Evolutionary conservation across 2,329 filamentous ascomycete species (phyloP).

Genomic region (Chalaropsis ovoidea): DNA sequence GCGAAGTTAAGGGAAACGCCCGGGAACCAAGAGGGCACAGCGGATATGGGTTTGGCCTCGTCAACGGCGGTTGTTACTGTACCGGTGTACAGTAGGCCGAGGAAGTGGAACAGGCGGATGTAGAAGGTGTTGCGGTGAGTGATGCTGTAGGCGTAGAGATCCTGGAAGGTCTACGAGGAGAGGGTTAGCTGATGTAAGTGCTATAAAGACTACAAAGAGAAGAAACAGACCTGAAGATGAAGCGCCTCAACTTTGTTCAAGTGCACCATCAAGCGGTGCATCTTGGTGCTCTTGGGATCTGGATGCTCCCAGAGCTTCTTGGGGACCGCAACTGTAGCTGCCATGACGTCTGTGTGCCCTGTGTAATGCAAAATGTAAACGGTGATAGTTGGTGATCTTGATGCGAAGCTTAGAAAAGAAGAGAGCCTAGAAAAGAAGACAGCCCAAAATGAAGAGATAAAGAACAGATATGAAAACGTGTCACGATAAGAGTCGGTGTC

Average conservation of each 20-base stretch:
- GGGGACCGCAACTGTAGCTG: conserved; percentile 32
- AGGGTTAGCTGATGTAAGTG: neutral
- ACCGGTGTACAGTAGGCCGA: conserved; percentile 54
- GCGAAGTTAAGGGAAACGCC: conserved; percentile 67
- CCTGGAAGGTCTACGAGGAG: conserved; percentile 48
- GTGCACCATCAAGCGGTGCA: conserved; percentile 57
- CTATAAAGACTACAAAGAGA: neutral
- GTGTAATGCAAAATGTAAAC: too few relatives aligned
- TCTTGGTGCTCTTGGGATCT: conserved; percentile 49
- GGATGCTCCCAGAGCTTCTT: conserved; percentile 61
- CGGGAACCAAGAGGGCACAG: conserved; percentile 65
- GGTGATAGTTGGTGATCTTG: too few relatives aligned
- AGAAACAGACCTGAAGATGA: conserved; percentile 44
- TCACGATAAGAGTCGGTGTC: neutral
- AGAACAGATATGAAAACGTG: neutral
- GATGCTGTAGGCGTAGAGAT: conserved; percentile 62
- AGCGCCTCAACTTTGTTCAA: conserved; percentile 50
- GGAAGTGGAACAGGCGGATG: conserved; percentile 50
- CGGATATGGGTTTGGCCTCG: conserved; percentile 57
- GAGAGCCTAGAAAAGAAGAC: neutral
- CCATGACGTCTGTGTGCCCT: neutral
- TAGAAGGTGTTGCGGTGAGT: conserved; percentile 54
- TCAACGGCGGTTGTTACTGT: conserved; percentile 53
- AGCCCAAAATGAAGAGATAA: neutral
- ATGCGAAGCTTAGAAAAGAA: too few relatives aligned